Conservation (phyloP, 2,329 filamentous ascomycete species). For the Cadophora luteo-olivacea region DNA sequence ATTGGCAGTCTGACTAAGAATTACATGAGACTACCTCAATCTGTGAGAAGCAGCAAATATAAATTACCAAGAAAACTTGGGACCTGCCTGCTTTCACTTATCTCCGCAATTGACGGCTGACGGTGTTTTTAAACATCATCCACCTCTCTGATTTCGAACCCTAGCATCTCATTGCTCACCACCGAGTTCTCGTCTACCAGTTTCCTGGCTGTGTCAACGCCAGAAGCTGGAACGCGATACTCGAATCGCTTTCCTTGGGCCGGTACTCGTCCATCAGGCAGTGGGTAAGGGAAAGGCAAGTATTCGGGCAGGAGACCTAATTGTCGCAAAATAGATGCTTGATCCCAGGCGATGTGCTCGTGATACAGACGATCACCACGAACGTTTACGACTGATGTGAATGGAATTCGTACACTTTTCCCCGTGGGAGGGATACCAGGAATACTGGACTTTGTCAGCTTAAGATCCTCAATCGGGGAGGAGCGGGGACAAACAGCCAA, state of each 20-base stretch:
- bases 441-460: slow-evolving; percentile 8
- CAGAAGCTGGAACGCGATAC: slow-evolving; percentile 66
- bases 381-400: slow-evolving; percentile 70
- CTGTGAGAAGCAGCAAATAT: no score
- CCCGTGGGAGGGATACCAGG: slow-evolving; percentile 53
- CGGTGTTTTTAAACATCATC: slow-evolving; percentile 27
- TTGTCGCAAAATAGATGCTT: slow-evolving; percentile 66
- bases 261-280: slow-evolving; percentile 45
- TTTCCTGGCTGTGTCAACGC: slow-evolving; percentile 58
- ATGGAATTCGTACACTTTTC: slow-evolving; percentile 61
- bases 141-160: slow-evolving; percentile 43
- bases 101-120: not conserved
- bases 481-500: slow-evolving; percentile 64
- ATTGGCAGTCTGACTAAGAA: no score
- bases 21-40: no score
- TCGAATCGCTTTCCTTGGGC: slow-evolving; percentile 51
- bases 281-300: slow-evolving; percentile 53
- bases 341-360: slow-evolving; percentile 76
- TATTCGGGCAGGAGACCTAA: slow-evolving; percentile 58
- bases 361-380: slow-evolving; percentile 72
- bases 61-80: no score
- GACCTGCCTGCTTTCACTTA: no score
- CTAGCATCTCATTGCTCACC: slow-evolving; percentile 61
- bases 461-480: not conserved
- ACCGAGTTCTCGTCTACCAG: slow-evolving; percentile 56